A percentile compares a stretch with the other conserved stretches of the same genome.
Conservation (phyloP, 805 yeast genomes). For the Metschnikowia borealis region DNA sequence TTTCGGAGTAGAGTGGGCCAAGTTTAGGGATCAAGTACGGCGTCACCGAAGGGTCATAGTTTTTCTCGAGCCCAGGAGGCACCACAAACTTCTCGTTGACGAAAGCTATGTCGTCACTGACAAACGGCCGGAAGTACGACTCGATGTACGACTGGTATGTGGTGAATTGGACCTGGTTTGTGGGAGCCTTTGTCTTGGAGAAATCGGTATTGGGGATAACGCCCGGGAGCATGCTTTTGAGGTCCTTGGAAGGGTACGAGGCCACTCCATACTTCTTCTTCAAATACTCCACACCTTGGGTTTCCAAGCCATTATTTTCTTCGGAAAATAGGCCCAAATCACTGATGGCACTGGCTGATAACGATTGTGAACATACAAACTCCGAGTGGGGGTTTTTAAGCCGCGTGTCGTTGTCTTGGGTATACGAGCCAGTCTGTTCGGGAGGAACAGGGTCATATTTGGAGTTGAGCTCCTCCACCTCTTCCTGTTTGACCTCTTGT, state of each 20-base stretch:
- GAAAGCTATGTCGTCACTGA: constrained; percentile 78
- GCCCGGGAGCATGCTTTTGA: constrained; percentile 79
- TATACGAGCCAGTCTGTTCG: constrained; percentile 40
- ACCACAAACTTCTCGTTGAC: constrained; percentile 58
- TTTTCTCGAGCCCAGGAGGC: constrained; percentile 46
- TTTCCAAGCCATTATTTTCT: constrained; percentile 52
- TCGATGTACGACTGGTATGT: constrained; percentile 86
- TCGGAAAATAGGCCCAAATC: constrained; percentile 65
- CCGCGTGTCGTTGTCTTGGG: constrained; percentile 54
- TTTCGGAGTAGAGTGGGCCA: constrained; percentile 76
- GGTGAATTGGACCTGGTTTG: constrained; percentile 87
- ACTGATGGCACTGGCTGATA: constrained; percentile 59
- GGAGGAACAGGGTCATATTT: constrained; percentile 42
- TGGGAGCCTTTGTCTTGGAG: constrained; percentile 62
- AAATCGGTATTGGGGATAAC: constrained; percentile 83
- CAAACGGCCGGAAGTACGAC: constrained; percentile 71
- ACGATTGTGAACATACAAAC: constrained; percentile 64
- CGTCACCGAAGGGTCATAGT: constrained; percentile 60
- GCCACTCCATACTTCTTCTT: constrained; percentile 82
- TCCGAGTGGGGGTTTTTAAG: constrained; percentile 72
- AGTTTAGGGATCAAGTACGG: constrained; percentile 82
- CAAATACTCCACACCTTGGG: constrained; percentile 69
- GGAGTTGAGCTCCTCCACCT: constrained; percentile 20
- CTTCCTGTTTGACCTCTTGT: constrained; percentile 4
- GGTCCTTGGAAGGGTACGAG: constrained; percentile 78